Evolutionary conservation across 2,329 filamentous ascomycete genomes (phyloP), one percentile per base, ranked within the genome.

Genomic region (Akanthomyces dipterigenus): DNA sequence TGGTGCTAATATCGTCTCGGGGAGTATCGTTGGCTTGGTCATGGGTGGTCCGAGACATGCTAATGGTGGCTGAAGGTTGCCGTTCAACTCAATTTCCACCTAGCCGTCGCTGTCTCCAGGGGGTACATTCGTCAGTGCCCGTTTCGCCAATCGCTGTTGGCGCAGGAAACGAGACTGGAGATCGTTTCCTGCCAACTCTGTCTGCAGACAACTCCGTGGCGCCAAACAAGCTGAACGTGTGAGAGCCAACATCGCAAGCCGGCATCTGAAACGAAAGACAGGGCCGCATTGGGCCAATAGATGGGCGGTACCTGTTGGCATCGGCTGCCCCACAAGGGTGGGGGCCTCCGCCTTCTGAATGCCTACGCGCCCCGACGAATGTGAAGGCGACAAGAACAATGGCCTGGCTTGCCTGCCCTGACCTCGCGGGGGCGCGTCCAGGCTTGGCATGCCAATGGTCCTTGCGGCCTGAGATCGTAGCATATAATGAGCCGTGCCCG

Each of bases 331-430:
- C 40, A 48, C 56, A 60, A 40, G 58, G 58, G 42, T 31, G 40
- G 58, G 57, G 58, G 28, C 40, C 31, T 48, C 58, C 40, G 40
- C 49, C 48, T 48, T 60, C 49, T 48, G 20, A 60, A 60, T 60
- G 42, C 40, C 48, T 60, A 54, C 57, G 49, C 48, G 49, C 57
- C 48, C 38, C 38, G 36, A 54, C 18, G 49, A 54, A 60, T 49
- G 48, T 31, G 4, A 22, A 54, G 20, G 49, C 12, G 45, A 40
- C 38, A 14, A 59, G 26, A 54, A 60, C 57, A 60, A 60, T 60
- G 48, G 26, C 26, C 26, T 43, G 58, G 24, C 38, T 20, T 24
- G 28, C 48, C 24, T 31, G 56, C 24, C 24, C 55, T 24, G 22
- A 18, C 34, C 45, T 59, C 31, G 20, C 45, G 16, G 22, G 11